Evolutionary conservation across 108 stramenopile genomes (phyloP).

Genomic region (Nitzschia sp.): DNA sequence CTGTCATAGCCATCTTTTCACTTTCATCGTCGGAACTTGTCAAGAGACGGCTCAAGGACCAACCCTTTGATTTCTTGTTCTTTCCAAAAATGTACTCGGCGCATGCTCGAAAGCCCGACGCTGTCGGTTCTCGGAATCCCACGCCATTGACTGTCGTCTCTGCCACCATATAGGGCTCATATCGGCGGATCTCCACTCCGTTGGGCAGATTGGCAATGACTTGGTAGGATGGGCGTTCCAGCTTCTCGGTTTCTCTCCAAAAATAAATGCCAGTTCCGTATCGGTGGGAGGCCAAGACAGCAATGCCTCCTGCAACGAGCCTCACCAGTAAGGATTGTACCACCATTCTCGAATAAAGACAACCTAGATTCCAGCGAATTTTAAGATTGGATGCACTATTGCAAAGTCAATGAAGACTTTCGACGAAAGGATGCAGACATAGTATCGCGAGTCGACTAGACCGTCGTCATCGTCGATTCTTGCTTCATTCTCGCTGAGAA

Average conservation of each 20-base stretch:
- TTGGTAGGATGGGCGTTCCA: constrained; percentile 57
- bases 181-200: constrained; percentile 57
- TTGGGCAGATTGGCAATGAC: constrained; percentile 46
- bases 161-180: constrained; percentile 65
- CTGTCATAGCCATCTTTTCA: constrained; percentile 65
- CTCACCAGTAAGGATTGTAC: constrained; percentile 17
- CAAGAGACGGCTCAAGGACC: neutral
- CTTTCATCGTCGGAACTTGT: neutral
- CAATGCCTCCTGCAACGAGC: constrained; percentile 22
- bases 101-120: constrained; percentile 49
- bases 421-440: too few relatives aligned
- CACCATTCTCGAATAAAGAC: neutral
- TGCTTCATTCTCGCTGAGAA: constrained; percentile 1
- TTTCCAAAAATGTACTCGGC: constrained; percentile 72
- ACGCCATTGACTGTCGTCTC: constrained; percentile 54
- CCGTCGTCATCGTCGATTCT: neutral
- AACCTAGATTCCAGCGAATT: too few relatives aligned
- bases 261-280: constrained; percentile 50
- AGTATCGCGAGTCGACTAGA: too few relatives aligned
- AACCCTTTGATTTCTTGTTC: constrained; percentile 30
- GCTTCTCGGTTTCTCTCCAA: constrained; percentile 49
- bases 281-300: constrained; percentile 33
- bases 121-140: constrained; percentile 46
- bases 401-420: too few relatives aligned
- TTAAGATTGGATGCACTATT: too few relatives aligned